Percentiles rank a stretch among this genome's conserved stretches.
Evolutionary conservation across 306 rosid species (phyloP).

Genomic region (Acacia crassicarpa): DNA sequence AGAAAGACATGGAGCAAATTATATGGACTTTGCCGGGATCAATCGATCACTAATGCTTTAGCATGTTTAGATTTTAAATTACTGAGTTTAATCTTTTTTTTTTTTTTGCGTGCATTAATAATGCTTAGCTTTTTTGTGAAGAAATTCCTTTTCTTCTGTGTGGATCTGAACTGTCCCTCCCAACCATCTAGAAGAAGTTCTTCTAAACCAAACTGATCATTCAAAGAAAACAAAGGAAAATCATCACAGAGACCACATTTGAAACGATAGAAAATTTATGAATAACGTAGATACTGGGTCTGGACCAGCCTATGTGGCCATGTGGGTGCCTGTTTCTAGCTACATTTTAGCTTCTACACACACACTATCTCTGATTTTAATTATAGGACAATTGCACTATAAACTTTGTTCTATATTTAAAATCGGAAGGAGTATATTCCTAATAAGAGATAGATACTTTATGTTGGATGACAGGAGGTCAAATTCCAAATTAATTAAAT

Average conservation of each 20-base stretch:
- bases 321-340: background rate
- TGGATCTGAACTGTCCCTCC: conserved; percentile 20
- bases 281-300: background rate
- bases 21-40: background rate
- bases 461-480: conserved; percentile 23
- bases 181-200: background rate
- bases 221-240: background rate
- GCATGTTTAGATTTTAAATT: background rate
- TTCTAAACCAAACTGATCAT: background rate
- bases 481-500: conserved; percentile 1
- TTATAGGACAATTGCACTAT: too few species aligned
- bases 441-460: background rate
- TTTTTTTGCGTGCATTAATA: background rate
- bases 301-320: conserved; percentile 22
- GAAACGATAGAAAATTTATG: background rate
- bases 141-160: conserved; percentile 7
- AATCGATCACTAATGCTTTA: background rate
- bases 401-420: too few species aligned
- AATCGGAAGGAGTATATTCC: background rate
- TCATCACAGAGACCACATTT: background rate
- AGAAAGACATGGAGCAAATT: background rate
- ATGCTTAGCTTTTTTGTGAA: conserved; percentile 10
- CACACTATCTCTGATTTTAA: too few species aligned
- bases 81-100: background rate
- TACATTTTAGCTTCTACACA: background rate